Evolutionary conservation across 441 rosid genomes (phyloP), one percentile per base, ranked within the genome.

Genomic region (Adansonia gregorii): DNA sequence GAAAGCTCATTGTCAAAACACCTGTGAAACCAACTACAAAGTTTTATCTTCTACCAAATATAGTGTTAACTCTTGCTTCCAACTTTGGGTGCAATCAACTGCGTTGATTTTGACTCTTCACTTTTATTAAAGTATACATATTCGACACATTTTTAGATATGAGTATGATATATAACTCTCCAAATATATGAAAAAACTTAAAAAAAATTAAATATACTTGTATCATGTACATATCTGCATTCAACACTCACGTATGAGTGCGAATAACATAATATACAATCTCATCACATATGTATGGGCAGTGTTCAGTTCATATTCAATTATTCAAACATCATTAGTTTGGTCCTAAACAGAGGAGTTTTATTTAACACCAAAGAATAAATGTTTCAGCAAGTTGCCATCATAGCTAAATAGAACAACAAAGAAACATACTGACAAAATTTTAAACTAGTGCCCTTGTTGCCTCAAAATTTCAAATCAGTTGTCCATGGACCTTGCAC

Each of bases 401-500:
- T 19, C 68, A 60, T 45, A 39, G 31, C 76, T 19, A 55, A 60
- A 74, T 45, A 9, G 77, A 45, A 63, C 35, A 27, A 64, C 31
- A 52, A 64, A 64, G 63, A n/a, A 27, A 65, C 35, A 41, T 35
- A 17, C 27, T 19, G 35, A 45, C 31, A 4, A 56, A 41, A 58
- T 5, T 31, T 39, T 61, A 8, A 75, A 43, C 15, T 8, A 35
- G 60, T 6, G 31, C 15, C 61, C 24, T 60, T 43, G 35, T 17
- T 24, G 45, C 61, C 65, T 93, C 88, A 93, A 81, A 93, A 86
- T 61, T 82, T 85, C 67, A 88, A 75, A 2, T 78, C 91, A 2
- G 99, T 91, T 2, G 93, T 86, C 99, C 99, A 93, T 0, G 96
- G 91, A 74, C 97, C 99, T 80, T 94, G 99, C 66, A 94, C 97